Percentiles rank a stretch among this genome's conserved stretches.
Conservation (phyloP, 2,329 filamentous ascomycete genomes). For the Fusarium camptoceras region DNA sequence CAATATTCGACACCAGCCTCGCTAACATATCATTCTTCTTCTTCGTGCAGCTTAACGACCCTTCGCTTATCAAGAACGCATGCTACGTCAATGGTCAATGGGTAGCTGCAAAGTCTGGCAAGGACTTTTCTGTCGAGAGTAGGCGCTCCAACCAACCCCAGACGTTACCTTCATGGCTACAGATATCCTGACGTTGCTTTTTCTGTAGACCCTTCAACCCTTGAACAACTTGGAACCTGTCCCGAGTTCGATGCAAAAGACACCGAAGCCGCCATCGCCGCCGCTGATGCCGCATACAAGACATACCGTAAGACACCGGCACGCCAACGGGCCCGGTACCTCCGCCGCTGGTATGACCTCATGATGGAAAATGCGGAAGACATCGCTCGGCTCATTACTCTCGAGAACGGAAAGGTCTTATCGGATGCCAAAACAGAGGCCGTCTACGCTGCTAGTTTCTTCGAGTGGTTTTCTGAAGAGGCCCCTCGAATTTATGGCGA, state of each 20-base stretch:
- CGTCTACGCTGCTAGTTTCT: constrained; percentile 68
- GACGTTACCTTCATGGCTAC: neutral
- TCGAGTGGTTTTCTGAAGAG: constrained; percentile 74
- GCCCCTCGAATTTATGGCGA: constrained; percentile 62
- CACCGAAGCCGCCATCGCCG: constrained; percentile 75
- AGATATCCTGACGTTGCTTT: constrained; percentile 21
- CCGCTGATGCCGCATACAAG: constrained; percentile 69
- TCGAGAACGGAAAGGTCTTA: constrained; percentile 78
- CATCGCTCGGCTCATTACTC: constrained; percentile 74
- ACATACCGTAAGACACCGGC: constrained; percentile 71
- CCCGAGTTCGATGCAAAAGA: constrained; percentile 79
- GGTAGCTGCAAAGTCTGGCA: constrained; percentile 75
- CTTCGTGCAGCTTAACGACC: constrained; percentile 65
- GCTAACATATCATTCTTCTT: constrained; percentile 21
- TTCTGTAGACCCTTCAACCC: constrained; percentile 74
- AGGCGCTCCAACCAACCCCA: constrained; percentile 37
- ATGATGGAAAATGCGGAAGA: constrained; percentile 75
- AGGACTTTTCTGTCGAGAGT: constrained; percentile 79
- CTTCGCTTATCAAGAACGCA: constrained; percentile 75
- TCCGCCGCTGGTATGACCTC: constrained; percentile 75
- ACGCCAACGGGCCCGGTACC: constrained; percentile 68
- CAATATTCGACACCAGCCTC: constrained; percentile 13
- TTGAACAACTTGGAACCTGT: constrained; percentile 74
- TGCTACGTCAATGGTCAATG: constrained; percentile 83
- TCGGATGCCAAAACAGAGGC: constrained; percentile 70